Evolutionary conservation across 768 basidiomycete species (phyloP).

Genomic region (Paxillus rubicundulus): DNA sequence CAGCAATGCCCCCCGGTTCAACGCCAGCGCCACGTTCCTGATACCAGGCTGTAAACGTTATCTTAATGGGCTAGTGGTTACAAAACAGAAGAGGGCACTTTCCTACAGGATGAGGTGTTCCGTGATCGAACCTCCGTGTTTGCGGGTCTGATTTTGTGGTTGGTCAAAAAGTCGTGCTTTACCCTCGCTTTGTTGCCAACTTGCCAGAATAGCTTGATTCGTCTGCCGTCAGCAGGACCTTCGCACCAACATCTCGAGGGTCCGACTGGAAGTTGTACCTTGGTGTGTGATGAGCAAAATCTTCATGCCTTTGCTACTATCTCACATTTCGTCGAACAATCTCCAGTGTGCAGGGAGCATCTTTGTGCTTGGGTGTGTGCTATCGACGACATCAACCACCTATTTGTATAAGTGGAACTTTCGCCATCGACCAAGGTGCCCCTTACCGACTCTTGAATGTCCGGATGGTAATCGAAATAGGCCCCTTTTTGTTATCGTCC

Average conservation of each 20-base stretch:
- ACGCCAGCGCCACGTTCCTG: slow-evolving; percentile 74
- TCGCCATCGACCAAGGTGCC: background rate
- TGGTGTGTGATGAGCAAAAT: slow-evolving; percentile 11
- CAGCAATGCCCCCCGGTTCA: slow-evolving; percentile 46
- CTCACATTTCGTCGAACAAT: slow-evolving; percentile 61
- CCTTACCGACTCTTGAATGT: slow-evolving; percentile 60
- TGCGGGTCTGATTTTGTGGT: slow-evolving; percentile 19
- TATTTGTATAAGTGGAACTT: slow-evolving; percentile 19
- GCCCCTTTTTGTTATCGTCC: slow-evolving; percentile 40
- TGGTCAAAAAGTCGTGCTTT: background rate
- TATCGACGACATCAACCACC: slow-evolving; percentile 58
- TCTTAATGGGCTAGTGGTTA: slow-evolving; percentile 1
- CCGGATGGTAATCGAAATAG: slow-evolving; percentile 70
- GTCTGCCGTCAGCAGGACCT: slow-evolving; percentile 61
- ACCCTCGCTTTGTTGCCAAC: slow-evolving; percentile 11
- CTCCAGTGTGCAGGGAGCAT: slow-evolving; percentile 52
- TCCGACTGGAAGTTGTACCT: slow-evolving; percentile 76
- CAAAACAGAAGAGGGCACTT: slow-evolving; percentile 12
- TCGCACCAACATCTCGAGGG: slow-evolving; percentile 60
- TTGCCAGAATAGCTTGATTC: slow-evolving; percentile 61
- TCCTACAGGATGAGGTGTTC: slow-evolving; percentile 78
- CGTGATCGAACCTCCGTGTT: slow-evolving; percentile 54
- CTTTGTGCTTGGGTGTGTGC: slow-evolving; percentile 59
- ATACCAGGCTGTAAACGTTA: slow-evolving; percentile 65
- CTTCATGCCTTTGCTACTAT: background rate